Base-by-base conservation (phyloP, 164 flowering plant species). In the Vitis labrusca region DNA sequence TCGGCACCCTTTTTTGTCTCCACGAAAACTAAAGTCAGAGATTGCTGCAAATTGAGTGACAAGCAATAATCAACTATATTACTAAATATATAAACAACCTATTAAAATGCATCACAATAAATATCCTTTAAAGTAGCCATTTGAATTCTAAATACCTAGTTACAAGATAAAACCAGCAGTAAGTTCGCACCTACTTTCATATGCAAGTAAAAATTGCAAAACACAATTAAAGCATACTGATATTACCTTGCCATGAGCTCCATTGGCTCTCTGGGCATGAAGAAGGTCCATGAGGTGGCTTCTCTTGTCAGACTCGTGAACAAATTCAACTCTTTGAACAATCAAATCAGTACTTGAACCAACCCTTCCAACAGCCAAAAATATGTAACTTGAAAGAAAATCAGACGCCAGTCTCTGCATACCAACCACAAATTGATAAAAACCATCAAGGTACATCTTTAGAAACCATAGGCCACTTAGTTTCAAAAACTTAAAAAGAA, bases 301-400 rank as follows among this genome's bases (percentile, higher is more conserved):
- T 79, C 94, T 85, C 71, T 88, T 88, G 72, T 88, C 92, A 23
- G 85, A 73, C 50, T 88, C 94, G 2, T 61, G 83, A 75, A 88
- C 89, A 82, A 73, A 88, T 71, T 90, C 92, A 71, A 90, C 89
- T 78, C 94, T 81, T 79, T 88, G 95, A 55, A 75, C 84, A 75
- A 90, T 88, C 71, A 88, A 71, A 79, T 90, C 91, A 59, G 92
- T 90, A 73, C 92, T 90, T 57, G 95, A 90, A 58, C 95, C 91
- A 69, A 90, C 92, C 71, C 91, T 86, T 74, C 95, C 92, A 69
- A 88, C 91, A 79, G 91, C 82, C 79, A 88, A 73, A 67, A 88
- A 90, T 14, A 88, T 80, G 71, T 88, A 88, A 51, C 73, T 75
- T 50, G 95, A 74, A 65, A 88, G 89, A 71, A 90, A 90, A 80